These are phyloP conservation scores for Pyrrhoderma noxium DNA, from an alignment of 1,284 basidiomycete species.

Conservation along the genomic window DNA sequence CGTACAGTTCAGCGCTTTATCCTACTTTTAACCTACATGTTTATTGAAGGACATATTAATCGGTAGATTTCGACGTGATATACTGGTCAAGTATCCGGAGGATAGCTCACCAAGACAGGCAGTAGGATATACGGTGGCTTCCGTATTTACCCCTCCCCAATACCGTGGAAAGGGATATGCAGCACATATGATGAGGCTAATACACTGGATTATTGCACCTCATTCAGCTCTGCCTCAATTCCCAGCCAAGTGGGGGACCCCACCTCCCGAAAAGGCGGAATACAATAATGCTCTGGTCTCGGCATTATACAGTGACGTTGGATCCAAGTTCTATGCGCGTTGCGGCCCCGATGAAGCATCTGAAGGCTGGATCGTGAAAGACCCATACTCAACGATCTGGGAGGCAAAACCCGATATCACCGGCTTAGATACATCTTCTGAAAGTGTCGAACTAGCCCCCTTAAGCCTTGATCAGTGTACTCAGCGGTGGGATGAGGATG, in stretches of 20 bases:
- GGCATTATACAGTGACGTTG: conserved; percentile 59
- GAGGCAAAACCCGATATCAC: conserved; percentile 17
- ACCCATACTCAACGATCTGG: conserved; percentile 40
- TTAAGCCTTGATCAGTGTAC: conserved; percentile 7
- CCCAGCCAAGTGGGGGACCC: conserved; percentile 32
- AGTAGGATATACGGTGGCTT: conserved; percentile 39
- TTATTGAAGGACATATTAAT: neutral
- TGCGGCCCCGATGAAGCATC: conserved; percentile 33
- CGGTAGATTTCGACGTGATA: conserved; percentile 15
- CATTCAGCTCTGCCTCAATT: conserved; percentile 25
- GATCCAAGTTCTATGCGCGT: conserved; percentile 42
- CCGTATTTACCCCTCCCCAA: conserved; percentile 40
- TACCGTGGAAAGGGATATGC: conserved; percentile 45
- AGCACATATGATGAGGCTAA: conserved; percentile 43
- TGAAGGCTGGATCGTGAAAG: conserved; percentile 43
- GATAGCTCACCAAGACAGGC: conserved; percentile 22
- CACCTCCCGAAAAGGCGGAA: conserved; percentile 26
- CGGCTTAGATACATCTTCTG: neutral
- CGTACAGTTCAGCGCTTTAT: conserved; percentile 24
- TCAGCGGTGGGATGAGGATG: conserved; percentile 15
- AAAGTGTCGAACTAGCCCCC: neutral
- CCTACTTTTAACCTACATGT: neutral
- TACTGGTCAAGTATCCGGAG: neutral
- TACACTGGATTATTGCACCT: conserved; percentile 42
- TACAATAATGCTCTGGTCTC: conserved; percentile 38